Conservation (phyloP, 2,329 filamentous ascomycete genomes). For the Cadophora sp. region DNA sequence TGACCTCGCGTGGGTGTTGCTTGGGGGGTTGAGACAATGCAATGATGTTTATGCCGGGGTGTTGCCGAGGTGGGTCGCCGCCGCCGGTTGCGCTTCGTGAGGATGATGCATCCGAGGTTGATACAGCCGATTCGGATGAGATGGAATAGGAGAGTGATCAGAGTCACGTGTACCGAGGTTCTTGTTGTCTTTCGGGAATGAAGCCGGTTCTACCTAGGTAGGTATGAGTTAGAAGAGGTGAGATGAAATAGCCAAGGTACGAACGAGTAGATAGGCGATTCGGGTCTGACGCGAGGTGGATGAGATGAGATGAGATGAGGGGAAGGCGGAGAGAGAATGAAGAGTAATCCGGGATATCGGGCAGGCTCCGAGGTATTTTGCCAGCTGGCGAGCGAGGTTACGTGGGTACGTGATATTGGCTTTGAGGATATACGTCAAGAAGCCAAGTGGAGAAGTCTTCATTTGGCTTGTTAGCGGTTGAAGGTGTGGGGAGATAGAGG, state of each 20-base stretch:
- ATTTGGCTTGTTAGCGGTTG: neutral
- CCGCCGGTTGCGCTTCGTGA: slow-evolving; percentile 4
- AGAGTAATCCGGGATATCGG: neutral
- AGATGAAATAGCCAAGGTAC: slow-evolving; percentile 9
- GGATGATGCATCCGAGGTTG: slow-evolving; percentile 8
- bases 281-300: neutral
- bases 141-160: neutral
- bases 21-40: slow-evolving; percentile 3
- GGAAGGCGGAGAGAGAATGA: neutral
- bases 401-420: neutral
- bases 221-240: neutral
- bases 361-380: neutral
- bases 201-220: neutral
- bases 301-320: neutral
- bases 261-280: neutral
- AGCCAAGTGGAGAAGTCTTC: neutral
- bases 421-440: neutral
- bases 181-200: neutral
- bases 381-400: neutral
- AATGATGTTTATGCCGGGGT: slow-evolving; percentile 16
- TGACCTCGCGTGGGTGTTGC: slow-evolving; percentile 1
- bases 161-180: slow-evolving; percentile 3
- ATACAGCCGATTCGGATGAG: slow-evolving; percentile 14
- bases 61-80: slow-evolving; percentile 13
- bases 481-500: neutral